Evolutionary conservation across 202 grass and related monocot species (phyloP).

Genomic region (Sporobolus alterniflorus): DNA sequence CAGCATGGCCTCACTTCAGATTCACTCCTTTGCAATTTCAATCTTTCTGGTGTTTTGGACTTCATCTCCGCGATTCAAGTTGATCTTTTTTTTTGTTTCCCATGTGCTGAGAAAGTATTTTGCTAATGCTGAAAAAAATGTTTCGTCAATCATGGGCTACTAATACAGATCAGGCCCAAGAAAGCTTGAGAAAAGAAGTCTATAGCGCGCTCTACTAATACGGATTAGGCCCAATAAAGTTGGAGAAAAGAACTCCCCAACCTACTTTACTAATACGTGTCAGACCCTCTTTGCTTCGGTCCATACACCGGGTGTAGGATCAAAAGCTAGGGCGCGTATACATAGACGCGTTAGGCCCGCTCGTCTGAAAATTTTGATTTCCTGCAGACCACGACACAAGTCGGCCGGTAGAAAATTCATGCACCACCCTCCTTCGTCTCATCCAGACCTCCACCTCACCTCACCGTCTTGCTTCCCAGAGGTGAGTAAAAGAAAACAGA

Average conservation of each 20-base stretch:
- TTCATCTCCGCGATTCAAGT: not conserved
- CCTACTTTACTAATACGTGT: too few species aligned
- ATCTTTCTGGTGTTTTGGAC: not conserved
- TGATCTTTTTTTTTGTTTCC: not conserved
- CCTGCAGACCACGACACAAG: constrained; percentile 26
- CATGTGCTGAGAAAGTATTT: too few species aligned
- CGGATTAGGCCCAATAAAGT: too few species aligned
- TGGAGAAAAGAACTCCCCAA: too few species aligned
- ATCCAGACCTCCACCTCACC: too few species aligned
- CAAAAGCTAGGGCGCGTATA: not conserved
- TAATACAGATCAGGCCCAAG: not conserved
- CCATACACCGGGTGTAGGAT: too few species aligned
- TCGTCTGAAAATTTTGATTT: constrained; percentile 3
- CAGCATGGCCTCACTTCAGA: not conserved
- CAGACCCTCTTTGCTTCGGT: too few species aligned
- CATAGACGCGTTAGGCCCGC: not conserved
- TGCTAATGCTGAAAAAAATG: too few species aligned
- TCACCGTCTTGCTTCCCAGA: constrained; percentile 1
- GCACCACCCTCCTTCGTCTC: not conserved
- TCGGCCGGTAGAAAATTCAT: constrained; percentile 15
- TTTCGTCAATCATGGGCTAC: not conserved
- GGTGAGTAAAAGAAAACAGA: too few species aligned
- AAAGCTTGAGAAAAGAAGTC: not conserved
- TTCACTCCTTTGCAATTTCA: not conserved
- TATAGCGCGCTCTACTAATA: not conserved